Conservation (phyloP, 106 monocot species). For the Ottelia alismoides region DNA sequence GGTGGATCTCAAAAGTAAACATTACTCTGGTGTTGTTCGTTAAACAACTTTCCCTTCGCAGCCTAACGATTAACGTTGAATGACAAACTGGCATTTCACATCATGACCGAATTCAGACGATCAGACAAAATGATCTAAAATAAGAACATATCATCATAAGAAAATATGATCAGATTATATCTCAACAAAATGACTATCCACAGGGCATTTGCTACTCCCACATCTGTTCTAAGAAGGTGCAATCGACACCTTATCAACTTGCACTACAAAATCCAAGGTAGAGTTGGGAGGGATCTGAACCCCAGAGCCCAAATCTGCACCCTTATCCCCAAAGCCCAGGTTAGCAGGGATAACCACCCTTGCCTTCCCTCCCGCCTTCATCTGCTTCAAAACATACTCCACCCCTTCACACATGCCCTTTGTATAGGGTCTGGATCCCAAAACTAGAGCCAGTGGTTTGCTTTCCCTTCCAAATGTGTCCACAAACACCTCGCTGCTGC, state of each 20-base stretch:
- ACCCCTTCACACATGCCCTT: constrained; percentile 94
- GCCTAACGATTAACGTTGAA: too few species aligned
- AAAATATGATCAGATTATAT: too few species aligned
- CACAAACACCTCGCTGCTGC: constrained; percentile 42
- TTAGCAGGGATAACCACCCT: constrained; percentile 54
- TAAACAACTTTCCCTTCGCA: too few species aligned
- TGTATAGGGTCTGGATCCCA: constrained; percentile 90
- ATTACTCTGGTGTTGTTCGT: too few species aligned
- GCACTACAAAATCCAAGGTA: constrained; percentile 63
- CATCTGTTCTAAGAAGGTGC: constrained; percentile 81
- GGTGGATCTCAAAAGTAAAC: too few species aligned
- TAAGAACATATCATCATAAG: too few species aligned
- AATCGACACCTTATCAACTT: constrained; percentile 80
- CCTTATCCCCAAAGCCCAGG: constrained; percentile 72
- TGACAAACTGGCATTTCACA: too few species aligned
- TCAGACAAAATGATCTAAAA: too few species aligned
- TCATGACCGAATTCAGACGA: too few species aligned
- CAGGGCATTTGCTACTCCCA: too few species aligned
- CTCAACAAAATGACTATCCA: too few species aligned
- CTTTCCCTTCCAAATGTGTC: constrained; percentile 65
- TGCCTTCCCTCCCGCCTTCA: constrained; percentile 87
- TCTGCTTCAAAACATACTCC: constrained; percentile 48
- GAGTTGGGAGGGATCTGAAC: constrained; percentile 34
- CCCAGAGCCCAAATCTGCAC: constrained; percentile 51
- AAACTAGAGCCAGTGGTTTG: constrained; percentile 72